A percentile compares a stretch with the other conserved stretches of the same genome.
These are phyloP conservation scores for Bipolaris victoriae DNA, from an alignment of 2,329 filamentous ascomycete species.

Conservation along the genomic window DNA sequence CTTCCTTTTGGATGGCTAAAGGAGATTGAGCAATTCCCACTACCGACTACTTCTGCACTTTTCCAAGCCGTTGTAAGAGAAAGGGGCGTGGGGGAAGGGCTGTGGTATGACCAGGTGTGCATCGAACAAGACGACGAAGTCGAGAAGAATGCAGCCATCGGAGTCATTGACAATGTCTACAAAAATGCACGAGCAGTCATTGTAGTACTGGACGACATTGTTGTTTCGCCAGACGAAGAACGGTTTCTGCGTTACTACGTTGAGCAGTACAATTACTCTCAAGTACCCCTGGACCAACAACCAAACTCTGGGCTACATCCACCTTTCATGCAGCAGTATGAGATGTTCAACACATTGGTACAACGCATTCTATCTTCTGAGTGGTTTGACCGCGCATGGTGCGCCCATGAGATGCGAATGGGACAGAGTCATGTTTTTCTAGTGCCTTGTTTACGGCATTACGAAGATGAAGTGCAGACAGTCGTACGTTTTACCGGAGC, in stretches of 20 bases:
- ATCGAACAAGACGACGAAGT: slow-evolving; percentile 51
- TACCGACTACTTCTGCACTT: slow-evolving; percentile 48
- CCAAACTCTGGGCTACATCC: slow-evolving; percentile 34
- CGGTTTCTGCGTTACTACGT: slow-evolving; percentile 49
- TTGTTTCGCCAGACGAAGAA: slow-evolving; percentile 44
- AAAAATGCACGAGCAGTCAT: slow-evolving; percentile 50
- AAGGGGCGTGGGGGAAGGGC: slow-evolving; percentile 46
- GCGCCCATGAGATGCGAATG: slow-evolving; percentile 53
- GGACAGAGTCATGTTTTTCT: slow-evolving; percentile 52
- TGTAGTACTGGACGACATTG: slow-evolving; percentile 52
- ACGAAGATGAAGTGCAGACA: slow-evolving; percentile 29
- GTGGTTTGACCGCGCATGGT: slow-evolving; percentile 56
- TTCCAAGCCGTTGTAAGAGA: slow-evolving; percentile 52
- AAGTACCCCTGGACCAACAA: slow-evolving; percentile 29
- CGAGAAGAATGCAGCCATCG: slow-evolving; percentile 50
- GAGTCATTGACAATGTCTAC: slow-evolving; percentile 53
- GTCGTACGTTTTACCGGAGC: slow-evolving; percentile 50
- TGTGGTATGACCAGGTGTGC: slow-evolving; percentile 56
- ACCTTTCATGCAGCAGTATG: slow-evolving; percentile 40
- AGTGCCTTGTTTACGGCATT: slow-evolving; percentile 41
- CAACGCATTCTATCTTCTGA: slow-evolving; percentile 49
- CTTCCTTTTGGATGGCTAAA: slow-evolving; percentile 46
- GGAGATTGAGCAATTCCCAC: slow-evolving; percentile 46
- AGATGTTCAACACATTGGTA: slow-evolving; percentile 35
- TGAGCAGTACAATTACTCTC: slow-evolving; percentile 43